Base-by-base conservation (phyloP, 2,329 filamentous ascomycete genomes). In the Aureobasidium sp. region DNA sequence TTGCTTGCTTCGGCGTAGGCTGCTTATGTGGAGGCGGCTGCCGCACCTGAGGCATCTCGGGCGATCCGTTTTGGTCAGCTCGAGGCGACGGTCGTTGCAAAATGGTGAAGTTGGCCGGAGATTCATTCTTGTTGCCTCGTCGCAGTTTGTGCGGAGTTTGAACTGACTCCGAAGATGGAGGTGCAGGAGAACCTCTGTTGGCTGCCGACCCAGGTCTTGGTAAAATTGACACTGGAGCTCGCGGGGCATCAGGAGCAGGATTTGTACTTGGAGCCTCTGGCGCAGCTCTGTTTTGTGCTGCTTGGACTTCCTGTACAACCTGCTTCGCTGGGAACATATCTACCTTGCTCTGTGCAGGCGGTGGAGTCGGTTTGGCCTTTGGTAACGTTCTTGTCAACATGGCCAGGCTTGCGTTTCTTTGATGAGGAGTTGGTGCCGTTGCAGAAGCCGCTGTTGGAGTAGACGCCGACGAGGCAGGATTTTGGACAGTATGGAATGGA, bases 301-400 rank as follows among this genome's bases (percentile, higher is more conserved):
- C 41, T 26, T 53, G 55, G 5, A 56, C 56, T 44, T 63, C 60
- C 20, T 48, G 59, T 13, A 61, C 61, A 42, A 47, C 41, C 55
- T 67, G 63, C 52, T 66, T 47, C 27, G 63, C 62, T 34, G 51
- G 46, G 53, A 58, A 64, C 53, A 57, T 56, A 61, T 48, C 59
- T 44, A 12, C 32, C 1, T 56, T 62, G 27, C 13, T 50, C 12
- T 60, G 59, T 9, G 44, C 39, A 44, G 51, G 57, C 1, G 62
- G 50, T 26, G 62, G 41, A 17, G 55, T 44, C 5, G 59, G 56
- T 65, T 68, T 59, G 51, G 41, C 29, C 65, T 68, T 46, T 15
- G 71, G 71, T 29, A 74, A 48, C 5, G 70, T 72, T 44, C 71
- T 64, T 5, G 71, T 73, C 47, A 72, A 69, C 63, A 72, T 71